These are phyloP conservation scores for Cryptococcus wingfieldii DNA, from an alignment of 1,284 basidiomycete genomes.

Conservation along the genomic window DNA sequence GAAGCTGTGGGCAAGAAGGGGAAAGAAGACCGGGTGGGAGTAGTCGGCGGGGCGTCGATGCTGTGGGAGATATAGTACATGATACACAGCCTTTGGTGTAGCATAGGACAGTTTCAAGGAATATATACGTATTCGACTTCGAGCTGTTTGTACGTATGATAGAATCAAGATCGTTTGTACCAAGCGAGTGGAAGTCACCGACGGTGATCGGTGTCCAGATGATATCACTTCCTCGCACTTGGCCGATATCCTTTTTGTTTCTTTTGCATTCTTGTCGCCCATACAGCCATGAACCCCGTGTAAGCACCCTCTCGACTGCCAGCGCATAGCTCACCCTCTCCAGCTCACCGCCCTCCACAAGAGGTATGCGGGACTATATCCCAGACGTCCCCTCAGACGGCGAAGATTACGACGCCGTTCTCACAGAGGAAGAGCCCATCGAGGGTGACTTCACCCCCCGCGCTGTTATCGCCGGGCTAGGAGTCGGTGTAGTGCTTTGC, in stretches of 20 bases:
- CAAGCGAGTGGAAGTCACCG: neutral
- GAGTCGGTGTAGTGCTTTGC: constrained; percentile 45
- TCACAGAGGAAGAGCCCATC: constrained; percentile 20
- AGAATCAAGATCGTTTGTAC: too few species aligned
- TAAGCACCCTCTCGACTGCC: neutral
- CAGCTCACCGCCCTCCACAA: constrained; percentile 20
- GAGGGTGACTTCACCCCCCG: constrained; percentile 45
- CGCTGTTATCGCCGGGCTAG: constrained; percentile 44
- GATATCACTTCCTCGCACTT: neutral
- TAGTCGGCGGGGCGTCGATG: neutral
- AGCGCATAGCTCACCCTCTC: neutral
- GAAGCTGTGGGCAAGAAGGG: neutral
- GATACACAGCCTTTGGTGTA: too few species aligned
- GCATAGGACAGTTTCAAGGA: neutral
- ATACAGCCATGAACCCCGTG: constrained; percentile 15
- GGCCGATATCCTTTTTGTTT: neutral
- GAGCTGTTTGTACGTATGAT: neutral
- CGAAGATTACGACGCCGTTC: constrained; percentile 17
- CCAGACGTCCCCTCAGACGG: constrained; percentile 10
- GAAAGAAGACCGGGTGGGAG: neutral
- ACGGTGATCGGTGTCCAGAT: neutral
- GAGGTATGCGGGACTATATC: constrained; percentile 16
- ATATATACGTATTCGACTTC: neutral
- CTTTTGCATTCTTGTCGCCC: neutral
- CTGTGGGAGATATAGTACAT: too few species aligned